Base-by-base conservation (phyloP, 805 yeast species). In the Blastobotrys chiropterorum region DNA sequence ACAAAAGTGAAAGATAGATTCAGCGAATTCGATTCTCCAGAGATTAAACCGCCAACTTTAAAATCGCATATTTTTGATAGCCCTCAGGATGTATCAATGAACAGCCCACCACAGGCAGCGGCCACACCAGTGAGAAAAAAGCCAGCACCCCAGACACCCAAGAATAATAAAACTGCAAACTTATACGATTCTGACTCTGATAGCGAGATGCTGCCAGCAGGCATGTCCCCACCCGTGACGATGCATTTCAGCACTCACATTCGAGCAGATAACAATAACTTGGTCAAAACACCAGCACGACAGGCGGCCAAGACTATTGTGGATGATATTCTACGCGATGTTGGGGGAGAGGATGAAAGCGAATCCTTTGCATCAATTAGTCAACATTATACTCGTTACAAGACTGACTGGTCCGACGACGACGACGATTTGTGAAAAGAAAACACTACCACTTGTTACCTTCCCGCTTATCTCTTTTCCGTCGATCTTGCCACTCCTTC, bases 401-500 rank as follows among this genome's bases (percentile, higher is more conserved):
- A 44, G n/a, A 30, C 17, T 19, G 19, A 17, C 6, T 46, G 19
- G n/a, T 14, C 20, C 4, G 48, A 40, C 19, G 49, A 44, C 31
- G 47, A 43, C 20, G 26, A 30, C 42, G 47, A 34, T 44, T 22
- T 43, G 16, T 38, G 38, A 39, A 38, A 26, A 30, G 17, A 6
- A 15, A 17, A n/a, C 8, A 21, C 34, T 47, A 56, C 56, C 54
- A 50, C 19, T 44, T 41, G 40, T 41, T 44, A 16, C 58, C 56
- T 20, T 45, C 44, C 13, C 42, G 34, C 2, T 52, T 15, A 45
- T 54, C 56, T 15, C 48, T 30, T 30, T 51, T 55, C 17, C 62
- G 51, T 15, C 53, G 54, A 16, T 57, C 46, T 26, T 52, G 68
- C 90, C 90, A 86, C 55, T 77, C 86, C 62, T 83, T 83, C 65